Base-by-base conservation (phyloP, 2,329 filamentous ascomycete genomes). In the Calonectria honghensis region DNA sequence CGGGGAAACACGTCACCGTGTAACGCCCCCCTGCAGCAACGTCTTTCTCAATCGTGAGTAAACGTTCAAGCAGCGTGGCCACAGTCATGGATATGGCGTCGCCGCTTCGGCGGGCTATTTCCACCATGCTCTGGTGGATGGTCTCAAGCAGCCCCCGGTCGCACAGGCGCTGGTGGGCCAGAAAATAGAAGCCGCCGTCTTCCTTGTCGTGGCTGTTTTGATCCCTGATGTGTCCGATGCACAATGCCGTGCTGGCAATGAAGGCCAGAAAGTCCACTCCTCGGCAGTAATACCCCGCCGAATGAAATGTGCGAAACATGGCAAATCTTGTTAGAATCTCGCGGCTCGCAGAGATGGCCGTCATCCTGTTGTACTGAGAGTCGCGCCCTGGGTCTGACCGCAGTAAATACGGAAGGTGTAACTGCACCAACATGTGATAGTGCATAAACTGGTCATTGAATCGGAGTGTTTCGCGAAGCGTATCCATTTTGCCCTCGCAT, bases 321-420 rank as follows among this genome's bases (percentile, higher is more conserved):
- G 89, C 75, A 73, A 89, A 91, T 0, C 87, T 85, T 1, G 81
- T 82, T 1, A 92, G 81, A 31, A 91, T 84, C 64, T 88, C 87
- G 0, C 90, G 88, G 50, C 88, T 89, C 3, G 89, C 86, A 6
- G 84, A 85, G 5, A 90, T 78, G 54, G 87, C 88, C 0, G 79
- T 77, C 1, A 85, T 83, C 63, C 86, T 88, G 77, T 87, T 89
- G 75, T 88, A 88, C 29, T 88, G 86, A 68, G 86, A 87, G 6
- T 83, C 83, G 5, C 79, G 77, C 5, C 84, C 83, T 1, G 81
- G 77, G 1, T 83, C 79, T 45, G 83, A 78, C 16, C 83, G 85
- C 11, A 91, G 82, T 79, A 91, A 85, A 74, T 89, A 91, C 0
- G 90, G 90, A 5, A 91, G 82, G 73, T 92, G 90, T 0, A 91